Conservation (phyloP, 2,329 filamentous ascomycete genomes). For the Annulohypoxylon truncatum region DNA sequence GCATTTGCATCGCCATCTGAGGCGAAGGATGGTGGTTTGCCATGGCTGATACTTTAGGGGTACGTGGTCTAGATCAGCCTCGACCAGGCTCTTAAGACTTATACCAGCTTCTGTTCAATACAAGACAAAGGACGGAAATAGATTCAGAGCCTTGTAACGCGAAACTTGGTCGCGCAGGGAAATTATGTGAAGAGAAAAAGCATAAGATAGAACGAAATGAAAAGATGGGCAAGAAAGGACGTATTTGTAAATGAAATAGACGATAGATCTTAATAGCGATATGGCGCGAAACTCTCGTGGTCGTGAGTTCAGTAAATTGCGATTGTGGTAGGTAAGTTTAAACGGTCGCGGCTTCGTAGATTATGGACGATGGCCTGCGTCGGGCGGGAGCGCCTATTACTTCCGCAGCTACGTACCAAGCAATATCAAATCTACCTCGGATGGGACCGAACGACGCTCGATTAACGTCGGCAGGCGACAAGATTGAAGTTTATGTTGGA, state of each 20-base stretch:
- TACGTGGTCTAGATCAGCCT: conserved; percentile 2
- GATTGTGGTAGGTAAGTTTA: not conserved
- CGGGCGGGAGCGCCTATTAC: conserved; percentile 31
- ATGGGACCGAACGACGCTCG: conserved; percentile 5
- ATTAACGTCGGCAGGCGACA: conserved; percentile 9
- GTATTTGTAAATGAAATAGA: not conserved
- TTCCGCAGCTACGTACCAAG: conserved; percentile 28
- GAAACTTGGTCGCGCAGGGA: conserved; percentile 18
- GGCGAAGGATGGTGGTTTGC: conserved; percentile 85
- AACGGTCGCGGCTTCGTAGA: conserved; percentile 30
- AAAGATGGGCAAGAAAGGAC: not conserved
- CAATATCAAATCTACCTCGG: conserved; percentile 23
- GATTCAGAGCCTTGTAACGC: conserved; percentile 17
- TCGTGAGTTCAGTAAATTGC: not conserved
- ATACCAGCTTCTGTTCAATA: conserved; percentile 11
- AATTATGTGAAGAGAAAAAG: conserved; percentile 14
- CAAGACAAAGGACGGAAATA: conserved; percentile 3
- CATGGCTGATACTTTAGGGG: conserved; percentile 59
- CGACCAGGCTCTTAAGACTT: conserved; percentile 7
- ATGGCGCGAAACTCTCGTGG: not conserved
- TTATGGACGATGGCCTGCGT: conserved; percentile 12
- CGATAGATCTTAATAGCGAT: not conserved
- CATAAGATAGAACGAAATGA: conserved; percentile 11
- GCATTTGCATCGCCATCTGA: conserved; percentile 77
- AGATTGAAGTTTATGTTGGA: conserved; percentile 1